Base-by-base conservation (phyloP, 1,284 basidiomycete genomes). In the Rhodotorula sp. region DNA sequence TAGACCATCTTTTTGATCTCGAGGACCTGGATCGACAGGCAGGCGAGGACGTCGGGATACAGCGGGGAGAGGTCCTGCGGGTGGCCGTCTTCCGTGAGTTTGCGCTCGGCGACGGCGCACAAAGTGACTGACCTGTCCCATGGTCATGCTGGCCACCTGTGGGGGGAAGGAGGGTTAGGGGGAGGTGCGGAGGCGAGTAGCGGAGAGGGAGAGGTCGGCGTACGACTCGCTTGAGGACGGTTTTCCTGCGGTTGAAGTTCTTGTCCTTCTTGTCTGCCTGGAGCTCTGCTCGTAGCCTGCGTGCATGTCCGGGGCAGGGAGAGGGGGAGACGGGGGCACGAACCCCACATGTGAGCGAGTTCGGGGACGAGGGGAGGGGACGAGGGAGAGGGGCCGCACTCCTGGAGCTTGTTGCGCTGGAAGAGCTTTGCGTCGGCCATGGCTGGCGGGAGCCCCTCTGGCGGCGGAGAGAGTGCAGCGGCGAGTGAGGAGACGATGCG, bases 1-100 rank as follows among this genome's bases (percentile, higher is more conserved):
- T 94, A 94, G 58, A 81, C 79, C 94, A 96, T 98, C 87, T 99
- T 99, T 87, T 99, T 99, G 82, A 99, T 96, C 82, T 99, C 97
- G 52, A 99, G 86, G 13, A 95, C 83, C 49, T 92, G 91, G 13
- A 91, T 92, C 55, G 90, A 90, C 71, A 97, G 85, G 79, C 91
- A 94, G 79, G 91, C 90, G 19, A 94, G 89, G 63, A 97, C 91
- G 78, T 96, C 93, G 25, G 88, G 87, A 84, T 94, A 96, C 75
- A 97, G 84, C 41, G 91, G 88, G 25, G 93, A 97, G 96, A 99
- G 76, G 69, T 79, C 78, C 92, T 98, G 78, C 67, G 77, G 19
- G 58, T 14, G 27, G 61, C 42, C 34, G 46, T 57, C 19, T 19
- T 44, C 7, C 4, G 21, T 25, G 21, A 42, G 42, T 45, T 23